Evolutionary conservation across 225 moss, liverwort and hornwort genomes (phyloP), one percentile per base, ranked within the genome.

Genomic region (Anthoceros angustus): DNA sequence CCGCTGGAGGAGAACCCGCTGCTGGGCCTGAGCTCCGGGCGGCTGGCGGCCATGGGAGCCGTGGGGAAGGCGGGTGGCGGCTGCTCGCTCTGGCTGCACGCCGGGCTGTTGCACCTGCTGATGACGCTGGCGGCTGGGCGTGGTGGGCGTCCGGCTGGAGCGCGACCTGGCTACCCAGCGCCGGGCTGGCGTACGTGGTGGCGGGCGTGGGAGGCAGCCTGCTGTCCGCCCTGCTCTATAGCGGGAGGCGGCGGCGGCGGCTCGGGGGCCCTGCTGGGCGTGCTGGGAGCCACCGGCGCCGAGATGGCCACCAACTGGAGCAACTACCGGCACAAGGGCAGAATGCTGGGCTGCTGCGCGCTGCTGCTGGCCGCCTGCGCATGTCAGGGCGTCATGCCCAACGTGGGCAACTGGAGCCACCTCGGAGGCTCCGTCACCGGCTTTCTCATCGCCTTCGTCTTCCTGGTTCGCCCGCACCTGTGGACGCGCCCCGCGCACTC

Each of bases 21-120:
- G 62, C 62, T 94, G 5, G 93, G 87, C 2, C 86, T 87, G 18
- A 86, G 86, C 2, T 84, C 82, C 23, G 65, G 71, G 41, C 76
- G 84, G 4, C 70, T 90, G 64, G 66, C 90, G 38, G 76, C 75
- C 12, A 71, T 94, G 39, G 90, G 93, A 11, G 93, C 87, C 9
- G 75, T 90, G 25, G 83, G 86, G 75, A 80, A 0, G 82, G 87
- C 68, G 87, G 79, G 67, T 94, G 93, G 90, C 86, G 93, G 32
- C 32, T 94, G 65, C 8, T 78, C 84, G 67, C 64, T 88, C 39
- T 84, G 87, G 73, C 73, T 94, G 69, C 90, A 86, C 45, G 93
- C 93, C 20, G 90, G 93, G 24, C 43, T 90, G 48, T 83, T 90
- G 75, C 88, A 94, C 69, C 75, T 94, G 43, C 66, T 80, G 15